A percentile compares a stretch with the other conserved stretches of the same genome.
Evolutionary conservation across 2,329 filamentous ascomycete genomes (phyloP).

Genomic region (Epichloe elymi): DNA sequence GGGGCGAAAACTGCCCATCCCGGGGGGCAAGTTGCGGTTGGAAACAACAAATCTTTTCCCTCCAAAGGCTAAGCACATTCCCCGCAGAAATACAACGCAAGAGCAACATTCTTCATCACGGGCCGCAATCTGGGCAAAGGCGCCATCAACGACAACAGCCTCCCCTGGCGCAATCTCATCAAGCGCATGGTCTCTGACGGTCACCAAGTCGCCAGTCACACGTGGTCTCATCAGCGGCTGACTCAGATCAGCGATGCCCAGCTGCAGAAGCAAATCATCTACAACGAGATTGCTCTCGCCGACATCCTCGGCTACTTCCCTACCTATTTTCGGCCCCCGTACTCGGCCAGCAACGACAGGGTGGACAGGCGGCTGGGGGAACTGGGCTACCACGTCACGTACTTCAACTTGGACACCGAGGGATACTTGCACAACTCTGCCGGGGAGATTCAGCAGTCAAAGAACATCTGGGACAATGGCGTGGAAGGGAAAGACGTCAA

Average conservation of each 20-base stretch:
- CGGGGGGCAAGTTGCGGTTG: neutral
- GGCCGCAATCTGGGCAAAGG: conserved; percentile 25
- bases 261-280: conserved; percentile 27
- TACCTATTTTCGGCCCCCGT: conserved; percentile 32
- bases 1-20: neutral
- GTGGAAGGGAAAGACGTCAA: conserved; percentile 20
- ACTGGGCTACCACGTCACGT: conserved; percentile 44
- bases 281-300: conserved; percentile 29
- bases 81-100: conserved; percentile 19
- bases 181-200: conserved; percentile 36
- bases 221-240: conserved; percentile 33
- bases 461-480: conserved; percentile 23
- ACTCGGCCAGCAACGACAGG: conserved; percentile 28
- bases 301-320: conserved; percentile 27
- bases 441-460: conserved; percentile 31
- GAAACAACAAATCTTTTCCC: neutral
- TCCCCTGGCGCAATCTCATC: conserved; percentile 21
- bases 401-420: conserved; percentile 48
- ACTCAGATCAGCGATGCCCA: conserved; percentile 19
- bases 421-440: conserved; percentile 42
- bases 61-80: conserved; percentile 6
- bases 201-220: conserved; percentile 47
- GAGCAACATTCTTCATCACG: conserved; percentile 26
- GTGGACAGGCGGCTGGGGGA: conserved; percentile 26
- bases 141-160: conserved; percentile 26